These are phyloP conservation scores for Hanseniaspora nectarophila DNA, from an alignment of 805 yeast species.

Conservation along the genomic window DNA sequence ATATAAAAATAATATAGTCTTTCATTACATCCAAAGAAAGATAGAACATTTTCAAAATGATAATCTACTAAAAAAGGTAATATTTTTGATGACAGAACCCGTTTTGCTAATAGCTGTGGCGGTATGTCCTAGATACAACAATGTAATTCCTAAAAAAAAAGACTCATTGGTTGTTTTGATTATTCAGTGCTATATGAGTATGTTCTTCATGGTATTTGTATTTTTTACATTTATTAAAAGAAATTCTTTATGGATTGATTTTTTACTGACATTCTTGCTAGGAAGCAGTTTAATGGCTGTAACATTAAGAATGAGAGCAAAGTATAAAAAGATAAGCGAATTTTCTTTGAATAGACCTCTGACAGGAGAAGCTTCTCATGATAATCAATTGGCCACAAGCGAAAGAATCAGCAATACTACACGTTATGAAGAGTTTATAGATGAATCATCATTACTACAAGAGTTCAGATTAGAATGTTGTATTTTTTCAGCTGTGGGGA, in stretches of 20 bases:
- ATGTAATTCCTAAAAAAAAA: constrained; percentile 18
- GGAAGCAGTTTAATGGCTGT: constrained; percentile 16
- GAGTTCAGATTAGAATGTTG: constrained; percentile 16
- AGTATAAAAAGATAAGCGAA: constrained; percentile 17
- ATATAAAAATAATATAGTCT: neutral
- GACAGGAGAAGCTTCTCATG: constrained; percentile 5
- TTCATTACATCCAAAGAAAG: constrained; percentile 24
- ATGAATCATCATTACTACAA: neutral
- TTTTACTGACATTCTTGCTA: constrained; percentile 16
- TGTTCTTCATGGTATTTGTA: constrained; percentile 21
- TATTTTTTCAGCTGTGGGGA: constrained; percentile 19
- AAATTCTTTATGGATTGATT: constrained; percentile 14
- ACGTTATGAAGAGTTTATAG: constrained; percentile 11
- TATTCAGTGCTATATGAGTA: constrained; percentile 27
- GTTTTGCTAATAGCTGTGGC: constrained; percentile 27
- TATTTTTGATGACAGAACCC: constrained; percentile 29
- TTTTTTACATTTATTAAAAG: constrained; percentile 20
- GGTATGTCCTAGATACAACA: constrained; percentile 28
- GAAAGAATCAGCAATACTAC: constrained; percentile 3
- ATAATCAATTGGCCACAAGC: constrained; percentile 15
- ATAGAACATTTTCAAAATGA: constrained; percentile 23
- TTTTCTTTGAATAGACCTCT: constrained; percentile 21
- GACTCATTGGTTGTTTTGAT: constrained; percentile 22
- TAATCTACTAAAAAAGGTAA: constrained; percentile 21
- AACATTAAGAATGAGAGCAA: constrained; percentile 17